phyloP scores from a whole-genome alignment of 371 early-diverging fungal genomes.

The Capillidium rhysosporum region DNA sequence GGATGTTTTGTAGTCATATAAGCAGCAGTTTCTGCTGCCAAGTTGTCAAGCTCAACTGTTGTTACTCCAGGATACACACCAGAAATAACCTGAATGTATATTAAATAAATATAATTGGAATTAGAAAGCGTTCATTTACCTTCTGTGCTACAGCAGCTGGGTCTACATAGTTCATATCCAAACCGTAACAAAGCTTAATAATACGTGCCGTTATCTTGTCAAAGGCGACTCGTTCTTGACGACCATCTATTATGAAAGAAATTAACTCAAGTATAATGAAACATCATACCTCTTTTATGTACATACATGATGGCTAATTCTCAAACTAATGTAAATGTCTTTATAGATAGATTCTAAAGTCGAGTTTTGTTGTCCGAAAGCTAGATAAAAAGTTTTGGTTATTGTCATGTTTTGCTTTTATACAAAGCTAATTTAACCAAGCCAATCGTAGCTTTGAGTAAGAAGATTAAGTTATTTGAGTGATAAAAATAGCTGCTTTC shows the following conservation, averaged over 20 bases:
- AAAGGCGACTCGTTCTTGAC: slow-evolving; percentile 78
- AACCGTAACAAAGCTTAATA: slow-evolving; percentile 79
- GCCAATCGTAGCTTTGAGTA: too few relatives aligned
- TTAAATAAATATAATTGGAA: not conserved
- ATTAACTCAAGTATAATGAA: not conserved
- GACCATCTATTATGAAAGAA: slow-evolving; percentile 21
- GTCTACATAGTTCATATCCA: slow-evolving; percentile 82
- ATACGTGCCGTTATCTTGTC: slow-evolving; percentile 60
- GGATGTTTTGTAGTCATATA: slow-evolving; percentile 96
- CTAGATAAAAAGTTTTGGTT: too few relatives aligned
- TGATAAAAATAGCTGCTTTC: too few relatives aligned
- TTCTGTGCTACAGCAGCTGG: slow-evolving; percentile 83
- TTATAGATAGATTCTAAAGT: too few relatives aligned
- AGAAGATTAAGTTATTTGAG: too few relatives aligned
- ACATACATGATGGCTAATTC: not conserved
- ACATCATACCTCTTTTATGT: not conserved
- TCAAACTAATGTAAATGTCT: too few relatives aligned
- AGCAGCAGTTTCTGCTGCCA: slow-evolving; percentile 93
- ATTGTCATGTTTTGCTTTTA: too few relatives aligned
- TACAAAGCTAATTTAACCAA: too few relatives aligned
- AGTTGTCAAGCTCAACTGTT: slow-evolving; percentile 89
- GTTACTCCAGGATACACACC: slow-evolving; percentile 95
- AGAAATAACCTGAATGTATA: slow-evolving; percentile 45
- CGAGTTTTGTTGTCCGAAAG: too few relatives aligned
- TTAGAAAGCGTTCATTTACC: slow-evolving; percentile 17